Evolutionary conservation across 192 early-diverging fungal genomes (phyloP).

Genomic region (Funneliformis mosseae): DNA sequence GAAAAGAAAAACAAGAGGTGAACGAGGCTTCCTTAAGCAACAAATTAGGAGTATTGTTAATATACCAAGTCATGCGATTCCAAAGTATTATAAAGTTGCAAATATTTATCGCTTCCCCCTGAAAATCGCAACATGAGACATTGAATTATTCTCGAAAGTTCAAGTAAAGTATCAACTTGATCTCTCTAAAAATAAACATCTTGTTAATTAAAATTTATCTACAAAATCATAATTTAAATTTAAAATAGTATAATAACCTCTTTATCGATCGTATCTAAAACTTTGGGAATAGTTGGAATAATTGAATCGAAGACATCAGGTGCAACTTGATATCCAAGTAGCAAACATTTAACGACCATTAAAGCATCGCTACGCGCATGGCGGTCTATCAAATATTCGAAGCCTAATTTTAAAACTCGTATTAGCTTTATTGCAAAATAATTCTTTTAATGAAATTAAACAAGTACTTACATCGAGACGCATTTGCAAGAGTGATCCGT

Average conservation of each 20-base stretch:
- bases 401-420: background rate
- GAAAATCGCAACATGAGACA: constrained; percentile 11
- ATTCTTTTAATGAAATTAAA: background rate
- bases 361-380: constrained; percentile 39
- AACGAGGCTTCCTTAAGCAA: background rate
- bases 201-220: background rate
- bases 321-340: constrained; percentile 49
- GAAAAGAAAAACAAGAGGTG: no score
- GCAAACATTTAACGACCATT: constrained; percentile 35
- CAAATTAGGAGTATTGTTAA: background rate
- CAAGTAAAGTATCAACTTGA: background rate
- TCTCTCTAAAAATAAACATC: background rate
- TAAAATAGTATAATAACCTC: constrained; percentile 9
- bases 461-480: background rate
- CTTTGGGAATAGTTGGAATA: constrained; percentile 14
- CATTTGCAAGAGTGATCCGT: background rate
- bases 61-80: background rate
- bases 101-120: background rate
- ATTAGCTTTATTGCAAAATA: background rate
- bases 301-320: constrained; percentile 40
- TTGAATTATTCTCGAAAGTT: constrained; percentile 18
- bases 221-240: background rate
- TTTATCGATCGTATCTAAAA: background rate
- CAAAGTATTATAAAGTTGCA: background rate
- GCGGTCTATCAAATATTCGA: constrained; percentile 26